Conservation (phyloP, 2,329 filamentous ascomycete species). For the Thelonectria olida region DNA sequence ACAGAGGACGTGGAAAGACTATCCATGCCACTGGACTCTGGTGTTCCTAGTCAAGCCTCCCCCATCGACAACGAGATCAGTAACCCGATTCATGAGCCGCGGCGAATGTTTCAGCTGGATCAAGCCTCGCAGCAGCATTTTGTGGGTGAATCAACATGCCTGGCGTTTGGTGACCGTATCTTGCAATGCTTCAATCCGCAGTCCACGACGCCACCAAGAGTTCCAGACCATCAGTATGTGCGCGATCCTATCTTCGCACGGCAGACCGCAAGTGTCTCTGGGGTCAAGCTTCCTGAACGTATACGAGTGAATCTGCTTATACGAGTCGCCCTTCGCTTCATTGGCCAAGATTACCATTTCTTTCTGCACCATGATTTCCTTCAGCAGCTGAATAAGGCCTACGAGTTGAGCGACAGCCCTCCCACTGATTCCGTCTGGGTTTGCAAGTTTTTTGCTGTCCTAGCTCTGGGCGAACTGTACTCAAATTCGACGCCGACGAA, state of each 20-base stretch:
- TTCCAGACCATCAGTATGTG: slow-evolving; percentile 10
- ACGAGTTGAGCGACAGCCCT: neutral
- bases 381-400: slow-evolving; percentile 12
- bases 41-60: slow-evolving; percentile 3
- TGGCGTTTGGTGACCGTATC: slow-evolving; percentile 24
- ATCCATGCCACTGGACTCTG: slow-evolving; percentile 10
- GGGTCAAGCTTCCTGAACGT: slow-evolving; percentile 22
- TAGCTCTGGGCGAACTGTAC: slow-evolving; percentile 25
- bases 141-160: slow-evolving; percentile 24
- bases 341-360: slow-evolving; percentile 26
- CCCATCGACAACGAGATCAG: slow-evolving; percentile 15
- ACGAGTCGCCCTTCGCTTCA: slow-evolving; percentile 28
- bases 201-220: neutral
- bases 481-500: slow-evolving; percentile 13
- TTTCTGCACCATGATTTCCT: slow-evolving; percentile 25
- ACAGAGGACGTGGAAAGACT: neutral
- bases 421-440: slow-evolving; percentile 11
- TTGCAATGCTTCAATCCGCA: slow-evolving; percentile 25
- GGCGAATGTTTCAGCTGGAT: slow-evolving; percentile 16
- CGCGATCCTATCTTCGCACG: slow-evolving; percentile 14
- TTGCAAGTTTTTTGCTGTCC: slow-evolving; percentile 22
- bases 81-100: slow-evolving; percentile 18
- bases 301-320: slow-evolving; percentile 24
- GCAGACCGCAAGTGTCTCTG: slow-evolving; percentile 1
- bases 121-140: slow-evolving; percentile 21